Conservation (phyloP, 106 monocot species). For the Dendrobium chrysotoxum region DNA sequence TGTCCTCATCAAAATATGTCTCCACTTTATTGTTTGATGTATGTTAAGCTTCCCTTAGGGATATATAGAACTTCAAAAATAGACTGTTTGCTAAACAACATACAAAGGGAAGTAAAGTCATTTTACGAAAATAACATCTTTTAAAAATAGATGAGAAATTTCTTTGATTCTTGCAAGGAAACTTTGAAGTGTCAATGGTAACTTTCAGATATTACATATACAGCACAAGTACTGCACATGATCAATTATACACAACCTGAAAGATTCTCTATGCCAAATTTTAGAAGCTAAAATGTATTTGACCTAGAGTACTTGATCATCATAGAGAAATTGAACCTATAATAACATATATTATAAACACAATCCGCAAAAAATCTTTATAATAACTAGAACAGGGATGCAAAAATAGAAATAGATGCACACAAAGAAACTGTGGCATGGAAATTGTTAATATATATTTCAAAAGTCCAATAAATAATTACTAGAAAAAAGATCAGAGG, state of each 20-base stretch:
- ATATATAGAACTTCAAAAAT: neutral
- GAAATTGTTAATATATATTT: neutral
- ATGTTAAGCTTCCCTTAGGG: neutral
- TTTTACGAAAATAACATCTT: neutral
- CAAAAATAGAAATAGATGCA: neutral
- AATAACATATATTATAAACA: neutral
- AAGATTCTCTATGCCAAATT: neutral
- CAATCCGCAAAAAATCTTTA: neutral
- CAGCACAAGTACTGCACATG: neutral
- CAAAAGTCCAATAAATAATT: neutral
- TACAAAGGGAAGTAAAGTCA: neutral
- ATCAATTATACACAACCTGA: neutral
- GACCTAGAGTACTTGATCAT: neutral
- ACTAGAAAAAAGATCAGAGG: neutral
- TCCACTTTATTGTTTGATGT: neutral
- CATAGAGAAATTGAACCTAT: neutral
- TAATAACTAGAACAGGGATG: neutral
- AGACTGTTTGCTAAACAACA: neutral
- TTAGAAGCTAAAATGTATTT: neutral
- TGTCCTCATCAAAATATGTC: neutral
- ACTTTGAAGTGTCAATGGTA: neutral
- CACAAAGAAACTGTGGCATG: neutral
- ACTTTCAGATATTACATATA: neutral
- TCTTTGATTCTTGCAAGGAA: neutral
- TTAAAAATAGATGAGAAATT: neutral